Evolutionary conservation across 495 filamentous ascomycete species (phyloP), one percentile per base, ranked within the genome.

Genomic region (Aspergillus nanangensis): DNA sequence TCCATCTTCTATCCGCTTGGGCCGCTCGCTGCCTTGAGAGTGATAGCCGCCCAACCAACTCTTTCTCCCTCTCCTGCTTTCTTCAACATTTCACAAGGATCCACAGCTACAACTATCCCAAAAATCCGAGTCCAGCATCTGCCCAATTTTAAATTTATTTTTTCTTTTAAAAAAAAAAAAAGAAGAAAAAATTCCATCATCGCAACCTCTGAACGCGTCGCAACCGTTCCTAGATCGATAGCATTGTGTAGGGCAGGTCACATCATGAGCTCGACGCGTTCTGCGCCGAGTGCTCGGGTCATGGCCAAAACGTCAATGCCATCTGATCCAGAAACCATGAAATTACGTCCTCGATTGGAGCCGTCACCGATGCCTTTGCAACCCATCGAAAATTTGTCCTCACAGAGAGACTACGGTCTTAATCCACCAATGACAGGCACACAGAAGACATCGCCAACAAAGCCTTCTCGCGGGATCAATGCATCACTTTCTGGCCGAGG

Each of bases 201-300:
- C 48, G 56, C 52, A 45, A 52, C 54, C 51, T 50, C 62, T 50
- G 56, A 51, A 59, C 61, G 53, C 48, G 53, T 24, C 15, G 5
- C 5, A 13, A 8, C 3, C 24, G 2, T 31, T 42, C 34, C 10
- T 2, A 39, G 20, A 23, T 29, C 7, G 15, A 38, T 24, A 38
- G 29, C 31, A 34, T 17, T 32, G 44, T 14, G 41, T n/a, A n/a
- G n/a, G n/a, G n/a, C n/a, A n/a, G n/a, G n/a, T n/a, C n/a, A 47
- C 49, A 63, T 33, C 48, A 86, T 86, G 82, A 74, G 75, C 57
- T 71, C 82, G 70, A 80, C 87, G 76, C 83, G 79, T 75, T 71
- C 75, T 41, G 61, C 67, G 53, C 71, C 78, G 55, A 69, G 77
- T 51, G 66, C 85, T 54, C 76, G 84, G 46, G 80, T 83, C 58